These are phyloP conservation scores for Trichoderma oligosporum DNA, from an alignment of 2,329 filamentous ascomycete species.

Conservation along the genomic window DNA sequence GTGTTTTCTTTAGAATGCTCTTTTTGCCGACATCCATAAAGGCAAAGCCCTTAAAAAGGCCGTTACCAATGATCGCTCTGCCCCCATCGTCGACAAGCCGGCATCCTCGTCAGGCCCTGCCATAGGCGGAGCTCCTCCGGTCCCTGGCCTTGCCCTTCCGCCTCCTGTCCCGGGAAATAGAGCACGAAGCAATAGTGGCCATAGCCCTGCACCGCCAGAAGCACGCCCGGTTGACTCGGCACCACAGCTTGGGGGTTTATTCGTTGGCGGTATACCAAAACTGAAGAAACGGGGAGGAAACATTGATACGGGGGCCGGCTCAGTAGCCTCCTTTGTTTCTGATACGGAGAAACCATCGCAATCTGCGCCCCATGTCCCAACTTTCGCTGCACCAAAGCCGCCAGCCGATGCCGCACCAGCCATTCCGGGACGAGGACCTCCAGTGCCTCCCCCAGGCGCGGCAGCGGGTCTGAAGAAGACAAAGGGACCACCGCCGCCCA, in stretches of 20 bases:
- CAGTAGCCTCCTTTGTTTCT: constrained; percentile 69
- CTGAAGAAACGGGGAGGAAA: constrained; percentile 81
- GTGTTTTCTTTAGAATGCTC: constrained; percentile 61
- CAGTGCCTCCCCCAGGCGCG: constrained; percentile 44
- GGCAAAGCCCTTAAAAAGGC: constrained; percentile 77
- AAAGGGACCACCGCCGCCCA: constrained; percentile 64
- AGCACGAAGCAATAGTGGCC: constrained; percentile 80
- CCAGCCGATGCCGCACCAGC: constrained; percentile 50
- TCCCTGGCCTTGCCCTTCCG: constrained; percentile 56
- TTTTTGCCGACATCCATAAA: constrained; percentile 84
- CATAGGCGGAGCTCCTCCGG: constrained; percentile 72
- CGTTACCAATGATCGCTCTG: constrained; percentile 88
- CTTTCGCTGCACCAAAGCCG: constrained; percentile 53
- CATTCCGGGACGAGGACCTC: constrained; percentile 47
- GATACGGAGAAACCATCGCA: constrained; percentile 57
- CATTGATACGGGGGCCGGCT: constrained; percentile 60
- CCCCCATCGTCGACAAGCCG: constrained; percentile 56
- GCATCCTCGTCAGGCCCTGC: constrained; percentile 50
- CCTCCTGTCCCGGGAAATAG: constrained; percentile 66
- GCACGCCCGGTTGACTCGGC: constrained; percentile 52
- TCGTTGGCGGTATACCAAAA: constrained; percentile 94
- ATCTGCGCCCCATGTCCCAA: constrained; percentile 45
- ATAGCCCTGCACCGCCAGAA: constrained; percentile 46
- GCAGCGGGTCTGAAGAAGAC: constrained; percentile 54
- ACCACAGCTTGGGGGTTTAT: constrained; percentile 81